Evolutionary conservation across 2,329 filamentous ascomycete genomes (phyloP).

Genomic region (Penicillium aurantiogriseum): DNA sequence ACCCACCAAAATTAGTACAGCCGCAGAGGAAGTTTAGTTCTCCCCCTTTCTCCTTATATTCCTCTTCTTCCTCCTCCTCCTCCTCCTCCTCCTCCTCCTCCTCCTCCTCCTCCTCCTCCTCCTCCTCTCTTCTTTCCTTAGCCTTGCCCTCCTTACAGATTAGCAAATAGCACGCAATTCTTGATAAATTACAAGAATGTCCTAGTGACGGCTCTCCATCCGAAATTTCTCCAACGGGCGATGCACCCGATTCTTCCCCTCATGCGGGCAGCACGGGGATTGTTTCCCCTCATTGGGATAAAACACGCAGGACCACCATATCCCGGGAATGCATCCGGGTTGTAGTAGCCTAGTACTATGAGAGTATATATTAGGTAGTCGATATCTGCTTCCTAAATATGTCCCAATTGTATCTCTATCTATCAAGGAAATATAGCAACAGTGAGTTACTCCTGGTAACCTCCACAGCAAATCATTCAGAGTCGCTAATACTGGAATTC

Average conservation of each 20-base stretch:
- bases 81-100: not conserved
- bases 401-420: not conserved
- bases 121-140: not conserved
- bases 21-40: not conserved
- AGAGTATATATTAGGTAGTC: not conserved
- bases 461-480: not conserved
- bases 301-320: not conserved
- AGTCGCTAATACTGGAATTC: not conserved
- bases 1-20: not conserved
- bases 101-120: not conserved
- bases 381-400: not conserved
- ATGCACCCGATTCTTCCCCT: conserved; percentile 5
- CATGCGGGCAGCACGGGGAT: not conserved
- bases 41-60: not conserved
- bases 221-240: conserved; percentile 5
- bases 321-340: not conserved
- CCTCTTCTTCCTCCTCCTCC: not conserved
- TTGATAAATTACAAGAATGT: not conserved
- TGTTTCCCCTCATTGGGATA: conserved; percentile 8
- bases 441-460: not conserved
- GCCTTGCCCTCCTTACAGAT: not conserved
- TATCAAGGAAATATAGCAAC: not conserved
- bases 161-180: not conserved
- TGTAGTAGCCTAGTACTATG: not conserved
- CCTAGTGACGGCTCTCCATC: not conserved